Evolutionary conservation across 2,329 filamentous ascomycete genomes (phyloP).

Genomic region (Epichloe glyceriae): DNA sequence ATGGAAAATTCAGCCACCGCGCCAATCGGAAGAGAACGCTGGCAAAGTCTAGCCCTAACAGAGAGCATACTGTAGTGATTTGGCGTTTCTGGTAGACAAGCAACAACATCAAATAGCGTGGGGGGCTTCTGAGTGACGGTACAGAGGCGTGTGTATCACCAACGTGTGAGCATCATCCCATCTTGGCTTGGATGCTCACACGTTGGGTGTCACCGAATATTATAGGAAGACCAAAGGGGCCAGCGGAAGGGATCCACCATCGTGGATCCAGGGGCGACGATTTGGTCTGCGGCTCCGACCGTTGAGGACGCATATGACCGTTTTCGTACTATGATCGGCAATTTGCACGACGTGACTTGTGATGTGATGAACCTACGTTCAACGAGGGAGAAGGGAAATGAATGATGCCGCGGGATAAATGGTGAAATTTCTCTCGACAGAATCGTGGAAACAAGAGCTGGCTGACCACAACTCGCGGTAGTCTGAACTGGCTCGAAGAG

Average conservation of each 20-base stretch:
- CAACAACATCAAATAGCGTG: not conserved
- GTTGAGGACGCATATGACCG: not conserved
- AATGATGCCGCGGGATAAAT: too few species aligned
- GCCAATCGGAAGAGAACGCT: too few species aligned
- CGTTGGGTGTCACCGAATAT: not conserved
- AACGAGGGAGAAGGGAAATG: not conserved
- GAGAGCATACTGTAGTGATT: too few species aligned
- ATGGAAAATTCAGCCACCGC: not conserved
- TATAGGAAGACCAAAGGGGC: not conserved
- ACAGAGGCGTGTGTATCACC: constrained; percentile 1
- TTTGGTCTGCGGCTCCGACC: not conserved
- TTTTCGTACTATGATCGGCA: not conserved
- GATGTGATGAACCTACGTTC: not conserved
- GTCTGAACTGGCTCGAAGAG: not conserved
- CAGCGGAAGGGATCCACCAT: not conserved
- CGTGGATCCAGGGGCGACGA: not conserved
- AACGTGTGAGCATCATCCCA: not conserved
- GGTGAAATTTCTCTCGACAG: not conserved
- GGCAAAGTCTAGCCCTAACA: too few species aligned
- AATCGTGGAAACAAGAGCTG: too few species aligned
- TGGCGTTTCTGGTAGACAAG: too few species aligned
- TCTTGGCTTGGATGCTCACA: too few species aligned
- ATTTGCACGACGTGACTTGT: not conserved
- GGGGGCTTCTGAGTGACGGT: not conserved
- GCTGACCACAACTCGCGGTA: not conserved